These are phyloP conservation scores for Diaporthe helianthi DNA, from an alignment of 2,329 filamentous ascomycete genomes.

Conservation along the genomic window DNA sequence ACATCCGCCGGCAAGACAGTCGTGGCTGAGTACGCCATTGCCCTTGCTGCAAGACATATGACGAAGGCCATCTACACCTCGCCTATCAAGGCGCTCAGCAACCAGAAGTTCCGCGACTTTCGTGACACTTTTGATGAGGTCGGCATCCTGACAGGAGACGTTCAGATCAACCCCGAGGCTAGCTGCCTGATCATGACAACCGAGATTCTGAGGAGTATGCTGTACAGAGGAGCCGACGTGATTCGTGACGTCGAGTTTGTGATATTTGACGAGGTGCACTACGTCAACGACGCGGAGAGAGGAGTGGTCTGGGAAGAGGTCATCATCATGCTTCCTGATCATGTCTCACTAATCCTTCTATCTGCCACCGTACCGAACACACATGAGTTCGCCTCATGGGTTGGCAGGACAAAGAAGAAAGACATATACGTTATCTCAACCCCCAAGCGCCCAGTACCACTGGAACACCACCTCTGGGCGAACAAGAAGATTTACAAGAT, in stretches of 20 bases:
- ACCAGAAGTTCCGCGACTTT: conserved; percentile 98
- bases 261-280: conserved; percentile 98
- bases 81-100: conserved; percentile 96
- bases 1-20: conserved; percentile 98
- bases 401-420: conserved; percentile 96
- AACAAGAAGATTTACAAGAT: conserved; percentile 93
- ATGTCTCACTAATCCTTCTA: conserved; percentile 92
- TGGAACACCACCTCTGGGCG: conserved; percentile 97
- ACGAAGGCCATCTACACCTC: conserved; percentile 99
- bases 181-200: conserved; percentile 99
- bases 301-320: conserved; percentile 99
- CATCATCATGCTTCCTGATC: conserved; percentile 98
- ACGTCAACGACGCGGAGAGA: conserved; percentile 94
- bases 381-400: conserved; percentile 97
- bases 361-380: conserved; percentile 98
- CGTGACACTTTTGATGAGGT: conserved; percentile 91
- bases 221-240: conserved; percentile 93
- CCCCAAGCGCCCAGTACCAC: conserved; percentile 88
- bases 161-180: conserved; percentile 96
- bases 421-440: conserved; percentile 99
- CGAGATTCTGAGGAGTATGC: conserved; percentile 96
- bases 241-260: conserved; percentile 98
- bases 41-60: conserved; percentile 96
- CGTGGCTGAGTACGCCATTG: conserved; percentile 97
- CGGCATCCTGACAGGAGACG: conserved; percentile 94